Base-by-base conservation (phyloP, 352 stramenopile species). In the Phytopythium sindhum region DNA sequence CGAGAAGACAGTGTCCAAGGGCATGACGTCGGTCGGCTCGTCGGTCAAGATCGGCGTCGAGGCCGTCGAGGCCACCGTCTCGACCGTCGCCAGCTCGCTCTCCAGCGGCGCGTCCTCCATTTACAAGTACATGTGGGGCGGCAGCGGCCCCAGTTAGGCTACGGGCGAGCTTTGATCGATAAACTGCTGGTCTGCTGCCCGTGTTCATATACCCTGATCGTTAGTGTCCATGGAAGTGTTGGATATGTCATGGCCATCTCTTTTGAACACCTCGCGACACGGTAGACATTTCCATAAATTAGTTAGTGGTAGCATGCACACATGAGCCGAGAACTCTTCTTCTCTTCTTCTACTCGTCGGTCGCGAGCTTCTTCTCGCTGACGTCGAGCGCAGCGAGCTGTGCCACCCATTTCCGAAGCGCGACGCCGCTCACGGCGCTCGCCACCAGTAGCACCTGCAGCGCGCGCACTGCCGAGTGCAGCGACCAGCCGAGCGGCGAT, bases 61-160 rank as follows among this genome's bases (percentile, higher is more conserved):
- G 58, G 77, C 77, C 50, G 75, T 90, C 15, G 81, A 88, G 35
- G 78, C 78, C 48, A 88, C 86, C 0, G 86, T 95, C 28, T 90
- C 83, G 24, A 91, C 84, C 0, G 86, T 95, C 19, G 84, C 86
- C 31, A 93, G 75, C 54, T 95, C 86, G 9, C 69, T 95, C 28
- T 83, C 80, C 12, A 91, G 69, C 51, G 73, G 86, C 41, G 86
- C 86, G 33, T 89, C 80, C n/a, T 92, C 86, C 41, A 82, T 95
- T 41, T 90, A 91, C 68, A 93, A 90, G 63, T 95, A 91, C 73
- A 81, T 95, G 69, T 95, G 84, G 84, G 86, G 81, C n/a, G 60
- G 62, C 15, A 10, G 54, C 24, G 42, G 15, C 14, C 28, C 28
- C 12, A 19, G 2, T 17, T 51, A 31, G 42, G 26, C 17, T 23